Base-by-base conservation (phyloP, 1,284 basidiomycete species). In the Rhizoctonia solani region DNA sequence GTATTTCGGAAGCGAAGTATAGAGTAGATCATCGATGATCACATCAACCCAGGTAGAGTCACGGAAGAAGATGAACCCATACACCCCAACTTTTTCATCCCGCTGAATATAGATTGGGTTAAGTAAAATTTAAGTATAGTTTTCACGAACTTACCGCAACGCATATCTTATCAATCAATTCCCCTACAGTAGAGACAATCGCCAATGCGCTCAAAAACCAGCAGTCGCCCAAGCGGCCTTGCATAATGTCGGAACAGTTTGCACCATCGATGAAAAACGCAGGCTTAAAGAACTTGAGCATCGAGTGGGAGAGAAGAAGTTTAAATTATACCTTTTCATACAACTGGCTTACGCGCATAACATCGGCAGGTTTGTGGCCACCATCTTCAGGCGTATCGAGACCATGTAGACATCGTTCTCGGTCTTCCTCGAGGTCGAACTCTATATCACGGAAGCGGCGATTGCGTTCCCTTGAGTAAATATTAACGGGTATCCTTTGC, bases 131-230 rank as follows among this genome's bases (percentile, higher is more conserved):
- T 34, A 25, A 14, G n/a, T n/a, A n/a, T n/a, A n/a, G n/a, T n/a
- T 42, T 16, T 9, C 8, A 23, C 30, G 47, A 47, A 75, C 79
- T 66, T 68, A 82, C 80, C 39, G 78, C 81, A 30, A 83, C 81
- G 68, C 82, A 83, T 34, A 83, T 78, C 69, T 81, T 82, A 70
- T 83, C 81, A 14, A 83, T 77, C 25, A 83, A 72, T 1, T 79
- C 79, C 9, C 74, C 72, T 3, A 75, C 72, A 0, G 77, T 76
- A 1, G 80, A 74, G 63, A 81, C 75, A 1, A 77, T 79, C 0
- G 81, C 79, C 13, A 83, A 72, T 0, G 82, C 82, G n/a, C 79
- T 80, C 6, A 84, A 71, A 69, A 83, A 82, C 80, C 81, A 83
- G 69, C 82, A 83, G 69, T 84, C 79, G 1, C 78, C 79, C 19